phyloP scores from a whole-genome alignment of 306 rosid genomes.

The Sophora flavescens region DNA sequence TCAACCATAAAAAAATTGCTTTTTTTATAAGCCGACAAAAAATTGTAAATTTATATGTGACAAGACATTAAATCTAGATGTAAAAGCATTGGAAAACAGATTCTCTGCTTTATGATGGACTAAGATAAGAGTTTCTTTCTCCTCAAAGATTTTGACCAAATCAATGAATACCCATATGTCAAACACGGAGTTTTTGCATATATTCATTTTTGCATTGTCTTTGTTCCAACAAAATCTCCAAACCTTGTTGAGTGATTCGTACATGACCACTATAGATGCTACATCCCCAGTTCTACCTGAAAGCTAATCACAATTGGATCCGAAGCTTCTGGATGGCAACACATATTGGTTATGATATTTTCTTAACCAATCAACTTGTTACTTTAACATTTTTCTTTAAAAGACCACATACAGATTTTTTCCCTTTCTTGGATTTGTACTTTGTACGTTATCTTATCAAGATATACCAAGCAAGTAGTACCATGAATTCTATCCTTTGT shows the following conservation, averaged over 20 bases:
- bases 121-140: neutral
- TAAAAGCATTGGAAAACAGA: neutral
- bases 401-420: neutral
- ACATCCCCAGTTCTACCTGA: conserved; percentile 35
- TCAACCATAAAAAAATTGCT: no score
- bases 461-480: conserved; percentile 44
- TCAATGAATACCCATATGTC: conserved; percentile 14
- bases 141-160: neutral
- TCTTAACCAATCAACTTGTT: conserved; percentile 26
- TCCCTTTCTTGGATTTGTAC: conserved; percentile 35
- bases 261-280: conserved; percentile 26
- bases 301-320: conserved; percentile 14
- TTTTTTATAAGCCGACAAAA: neutral
- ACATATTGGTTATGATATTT: conserved; percentile 36
- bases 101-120: neutral
- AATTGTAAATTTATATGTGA: neutral
- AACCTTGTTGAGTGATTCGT: neutral
- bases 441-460: conserved; percentile 45
- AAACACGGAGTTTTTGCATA: conserved; percentile 44
- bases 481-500: conserved; percentile 44
- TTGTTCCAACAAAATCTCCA: conserved; percentile 27
- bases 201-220: conserved; percentile 38
- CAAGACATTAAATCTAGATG: neutral
- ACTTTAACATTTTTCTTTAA: conserved; percentile 10
- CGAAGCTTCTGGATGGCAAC: neutral